Evolutionary conservation across 441 rosid species (phyloP), one percentile per base, ranked within the genome.

Genomic region (Monsonia emarginata): DNA sequence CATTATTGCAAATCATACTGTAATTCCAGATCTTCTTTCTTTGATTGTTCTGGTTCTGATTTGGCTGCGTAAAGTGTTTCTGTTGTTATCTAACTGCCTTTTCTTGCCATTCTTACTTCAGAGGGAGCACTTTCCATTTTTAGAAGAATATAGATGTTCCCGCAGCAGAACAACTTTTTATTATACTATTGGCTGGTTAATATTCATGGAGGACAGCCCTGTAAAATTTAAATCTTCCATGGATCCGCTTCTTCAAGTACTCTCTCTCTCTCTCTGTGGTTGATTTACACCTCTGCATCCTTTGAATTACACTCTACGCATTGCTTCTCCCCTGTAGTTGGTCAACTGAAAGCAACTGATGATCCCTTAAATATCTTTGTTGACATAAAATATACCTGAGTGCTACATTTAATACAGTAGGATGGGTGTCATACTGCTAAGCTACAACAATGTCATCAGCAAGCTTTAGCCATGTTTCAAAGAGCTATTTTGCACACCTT

Each of bases 101-200:
- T 40, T 74, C 34, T 64, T 68, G 68, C 25, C 70, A 32, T 65
- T 72, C 58, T 73, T 19, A 27, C 74, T 85, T 69, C 86, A 95
- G 99, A 87, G 92, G 82, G 99, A 92, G 79, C 95, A 85, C 70
- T 92, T 95, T 74, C 98, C 96, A 11, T 95, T 92, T 79, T 69
- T 95, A 65, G 99, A 88, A 76, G 91, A 92, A 70, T 81, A 82
- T 67, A 85, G 94, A 88, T 88, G 97, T 78, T 89, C 94, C 16
- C 96, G 99, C 74, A 95, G 92, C 84, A 84, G 99, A 81, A 92
- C 98, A 34, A 95, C 96, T 3, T 95, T 95, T 76, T 92, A 92
- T 71, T 92, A 90, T 79, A 90, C 88, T 52, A 86, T 95, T 74
- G 98, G 98, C 73, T 92, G 90, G 96, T 81, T 95, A 75, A 90